These are phyloP conservation scores for Artemisia annua DNA, from an alignment of 129 eudicot genomes.

Conservation along the genomic window DNA sequence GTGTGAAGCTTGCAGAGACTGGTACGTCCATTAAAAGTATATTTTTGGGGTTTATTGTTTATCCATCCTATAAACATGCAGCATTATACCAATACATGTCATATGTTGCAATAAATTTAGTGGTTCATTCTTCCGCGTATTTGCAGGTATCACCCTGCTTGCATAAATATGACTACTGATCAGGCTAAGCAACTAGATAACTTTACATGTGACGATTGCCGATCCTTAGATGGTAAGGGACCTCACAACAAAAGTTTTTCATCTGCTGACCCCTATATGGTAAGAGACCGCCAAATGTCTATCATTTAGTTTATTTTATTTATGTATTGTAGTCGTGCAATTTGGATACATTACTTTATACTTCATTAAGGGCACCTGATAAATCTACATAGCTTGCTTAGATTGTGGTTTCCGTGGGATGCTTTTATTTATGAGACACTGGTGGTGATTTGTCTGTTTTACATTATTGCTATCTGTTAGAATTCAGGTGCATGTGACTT, in stretches of 20 bases:
- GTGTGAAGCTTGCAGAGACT: constrained; percentile 64
- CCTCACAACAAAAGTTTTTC: constrained; percentile 26
- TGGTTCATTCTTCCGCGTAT: not conserved
- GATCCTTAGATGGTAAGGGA: constrained; percentile 32
- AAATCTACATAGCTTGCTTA: not conserved
- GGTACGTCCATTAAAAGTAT: constrained; percentile 31
- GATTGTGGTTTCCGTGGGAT: not conserved
- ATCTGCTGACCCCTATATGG: constrained; percentile 50
- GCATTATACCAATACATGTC: no score
- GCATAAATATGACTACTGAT: constrained; percentile 55
- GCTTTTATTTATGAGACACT: no score
- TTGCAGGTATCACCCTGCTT: constrained; percentile 77
- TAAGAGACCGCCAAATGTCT: not conserved
- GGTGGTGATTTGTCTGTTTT: no score
- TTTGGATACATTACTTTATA: not conserved
- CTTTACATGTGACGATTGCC: constrained; percentile 55
- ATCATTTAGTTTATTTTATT: not conserved
- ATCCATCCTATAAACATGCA: not conserved
- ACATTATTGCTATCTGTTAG: no score
- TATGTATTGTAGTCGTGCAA: not conserved
- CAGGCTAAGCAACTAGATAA: constrained; percentile 59
- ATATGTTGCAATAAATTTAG: not conserved
- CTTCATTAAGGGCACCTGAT: not conserved
- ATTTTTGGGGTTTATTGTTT: no score
- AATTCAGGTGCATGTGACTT: no score